Evolutionary conservation across 2,329 filamentous ascomycete species (phyloP).

Genomic region (Clarireedia paspali): DNA sequence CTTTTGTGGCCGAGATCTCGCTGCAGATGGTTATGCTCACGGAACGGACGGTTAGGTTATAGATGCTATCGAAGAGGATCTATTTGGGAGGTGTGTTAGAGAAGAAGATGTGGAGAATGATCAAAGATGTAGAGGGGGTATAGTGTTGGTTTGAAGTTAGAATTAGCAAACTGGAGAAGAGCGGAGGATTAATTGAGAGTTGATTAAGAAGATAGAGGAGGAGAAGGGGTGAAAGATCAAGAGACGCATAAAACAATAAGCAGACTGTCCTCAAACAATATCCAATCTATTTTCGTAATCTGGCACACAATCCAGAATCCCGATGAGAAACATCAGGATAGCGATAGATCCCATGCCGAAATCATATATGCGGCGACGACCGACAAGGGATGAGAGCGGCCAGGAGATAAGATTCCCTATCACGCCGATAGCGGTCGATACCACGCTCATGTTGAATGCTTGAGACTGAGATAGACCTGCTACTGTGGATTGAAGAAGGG

Average conservation of each 20-base stretch:
- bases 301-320: slow-evolving; percentile 30
- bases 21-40: slow-evolving; percentile 36
- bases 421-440: slow-evolving; percentile 53
- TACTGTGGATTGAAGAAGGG: slow-evolving; percentile 32
- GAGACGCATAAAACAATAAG: not conserved
- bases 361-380: slow-evolving; percentile 55
- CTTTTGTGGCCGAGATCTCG: slow-evolving; percentile 37
- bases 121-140: too few species aligned
- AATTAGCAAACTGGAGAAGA: too few species aligned
- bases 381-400: slow-evolving; percentile 54
- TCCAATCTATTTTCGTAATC: slow-evolving; percentile 21
- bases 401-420: slow-evolving; percentile 58
- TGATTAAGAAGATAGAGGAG: too few species aligned
- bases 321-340: slow-evolving; percentile 41
- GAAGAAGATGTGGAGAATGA: too few species aligned
- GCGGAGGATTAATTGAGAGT: too few species aligned
- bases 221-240: too few species aligned
- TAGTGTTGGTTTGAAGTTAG: too few species aligned
- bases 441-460: slow-evolving; percentile 54
- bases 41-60: slow-evolving; percentile 27
- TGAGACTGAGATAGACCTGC: slow-evolving; percentile 47
- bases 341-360: slow-evolving; percentile 48
- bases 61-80: slow-evolving; percentile 20
- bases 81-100: slow-evolving; percentile 8
- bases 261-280: slow-evolving; percentile 18